Base-by-base conservation (phyloP, 2,329 filamentous ascomycete genomes). In the Epichloe amarillans region DNA sequence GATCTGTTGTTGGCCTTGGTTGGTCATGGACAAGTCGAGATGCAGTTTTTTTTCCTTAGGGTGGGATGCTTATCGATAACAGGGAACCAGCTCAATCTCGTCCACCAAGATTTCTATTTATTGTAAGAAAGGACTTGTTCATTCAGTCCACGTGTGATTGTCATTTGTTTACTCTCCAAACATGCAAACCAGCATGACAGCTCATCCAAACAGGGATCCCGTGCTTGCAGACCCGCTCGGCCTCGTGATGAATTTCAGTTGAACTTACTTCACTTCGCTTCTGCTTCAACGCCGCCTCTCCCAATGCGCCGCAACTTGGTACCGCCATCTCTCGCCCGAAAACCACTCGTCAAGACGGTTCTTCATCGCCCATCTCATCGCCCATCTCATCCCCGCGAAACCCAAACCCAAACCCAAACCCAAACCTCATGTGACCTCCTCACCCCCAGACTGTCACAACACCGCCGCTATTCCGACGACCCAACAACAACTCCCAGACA, bases 1-100 rank as follows among this genome's bases (percentile, higher is more conserved):
- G 26, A 8, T 33, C 1, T 2, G 3, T 19, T 33, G n/a, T 6
- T 6, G 21, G 15, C 14, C 37, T 15, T 7, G 8, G 15, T 47
- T 41, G 37, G 21, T 47, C 41, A 14, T 7, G n/a, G 47, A 23
- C 23, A n/a, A n/a, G n/a, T 70, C 23, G 21, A 56, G 49, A 35
- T 47, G 17, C 15, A 44, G 33, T 8, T 44, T 11, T 26, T 19
- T 35, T 45, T 49, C 41, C 37, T 30, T 2, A 37, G 21, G 14
- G 41, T 36, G 37, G 37, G 8, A 12, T 43, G 44, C 41, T 52
- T 50, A 53, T 52, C 51, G 51, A 52, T 52, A 52, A 47, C 26
- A 11, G 10, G 8, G 26, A 8, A 30, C 26, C 8, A 10, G 26
- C 26, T 10, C 26, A 10, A 10, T 11, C 26, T 30, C 26, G 26